These are phyloP conservation scores for Cantharellus anzutake DNA, from an alignment of 768 basidiomycete species.

Conservation along the genomic window DNA sequence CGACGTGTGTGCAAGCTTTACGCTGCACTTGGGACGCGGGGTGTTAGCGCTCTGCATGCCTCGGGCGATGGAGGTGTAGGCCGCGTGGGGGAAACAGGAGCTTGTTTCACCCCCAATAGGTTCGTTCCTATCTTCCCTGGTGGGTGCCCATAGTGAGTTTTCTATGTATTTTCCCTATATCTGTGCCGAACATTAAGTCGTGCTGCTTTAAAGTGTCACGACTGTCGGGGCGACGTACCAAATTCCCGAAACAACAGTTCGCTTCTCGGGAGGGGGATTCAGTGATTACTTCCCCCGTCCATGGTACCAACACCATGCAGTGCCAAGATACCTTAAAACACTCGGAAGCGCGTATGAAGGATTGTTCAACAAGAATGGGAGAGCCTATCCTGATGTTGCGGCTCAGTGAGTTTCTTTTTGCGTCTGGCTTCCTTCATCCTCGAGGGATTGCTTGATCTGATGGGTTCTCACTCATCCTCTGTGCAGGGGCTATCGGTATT, in stretches of 20 bases:
- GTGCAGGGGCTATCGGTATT: too few relatives aligned
- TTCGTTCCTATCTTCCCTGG: conserved; percentile 5
- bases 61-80: neutral
- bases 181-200: too few relatives aligned
- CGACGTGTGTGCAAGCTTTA: neutral
- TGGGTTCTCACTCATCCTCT: too few relatives aligned
- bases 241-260: conserved; percentile 4
- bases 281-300: conserved; percentile 2
- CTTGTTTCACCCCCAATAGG: neutral
- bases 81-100: neutral
- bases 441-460: too few relatives aligned
- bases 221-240: conserved; percentile 1
- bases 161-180: too few relatives aligned
- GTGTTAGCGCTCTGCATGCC: conserved; percentile 1
- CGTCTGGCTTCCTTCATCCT: too few relatives aligned
- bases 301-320: neutral
- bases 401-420: too few relatives aligned
- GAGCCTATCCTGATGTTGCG: too few relatives aligned
- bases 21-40: conserved; percentile 2
- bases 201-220: neutral
- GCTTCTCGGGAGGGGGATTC: conserved; percentile 5
- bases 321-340: neutral
- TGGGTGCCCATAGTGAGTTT: neutral
- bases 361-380: too few relatives aligned
- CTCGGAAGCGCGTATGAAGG: neutral